phyloP scores from a whole-genome alignment of 2,329 filamentous ascomycete species.

The Sclerotinia sclerotiorum region DNA sequence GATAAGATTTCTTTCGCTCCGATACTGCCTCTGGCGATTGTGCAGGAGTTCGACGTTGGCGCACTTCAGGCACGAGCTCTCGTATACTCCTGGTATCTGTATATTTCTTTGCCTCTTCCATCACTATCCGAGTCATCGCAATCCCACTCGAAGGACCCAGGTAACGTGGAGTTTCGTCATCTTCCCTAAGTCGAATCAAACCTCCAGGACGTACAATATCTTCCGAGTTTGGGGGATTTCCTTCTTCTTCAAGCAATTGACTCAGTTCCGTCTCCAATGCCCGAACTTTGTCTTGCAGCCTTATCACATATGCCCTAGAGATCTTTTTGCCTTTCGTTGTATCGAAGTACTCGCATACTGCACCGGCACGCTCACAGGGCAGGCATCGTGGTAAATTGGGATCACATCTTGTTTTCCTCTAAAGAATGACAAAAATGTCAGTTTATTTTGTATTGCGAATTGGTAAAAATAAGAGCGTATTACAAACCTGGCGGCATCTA shows the following conservation, averaged over 20 bases:
- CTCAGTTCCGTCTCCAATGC: constrained; percentile 79
- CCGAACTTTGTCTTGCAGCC: constrained; percentile 82
- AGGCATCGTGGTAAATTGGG: constrained; percentile 86
- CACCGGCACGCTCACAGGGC: constrained; percentile 88
- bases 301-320: constrained; percentile 87
- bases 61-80: constrained; percentile 79
- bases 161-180: constrained; percentile 83
- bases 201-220: constrained; percentile 85
- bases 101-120: constrained; percentile 94
- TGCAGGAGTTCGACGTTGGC: constrained; percentile 64
- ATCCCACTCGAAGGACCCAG: constrained; percentile 93
- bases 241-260: constrained; percentile 75
- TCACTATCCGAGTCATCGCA: constrained; percentile 88
- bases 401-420: constrained; percentile 94
- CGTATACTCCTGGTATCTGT: constrained; percentile 89
- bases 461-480: constrained; percentile 18
- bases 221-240: constrained; percentile 69
- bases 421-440: constrained; percentile 24
- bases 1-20: constrained; percentile 79
- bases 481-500: constrained; percentile 71
- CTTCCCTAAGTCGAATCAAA: constrained; percentile 78
- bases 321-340: constrained; percentile 82
- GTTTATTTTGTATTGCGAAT: constrained; percentile 43
- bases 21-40: constrained; percentile 56
- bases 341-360: constrained; percentile 93